Evolutionary conservation across 148 eudicot genomes (phyloP), one percentile per base, ranked within the genome.

Genomic region (Polygonum maritimum): DNA sequence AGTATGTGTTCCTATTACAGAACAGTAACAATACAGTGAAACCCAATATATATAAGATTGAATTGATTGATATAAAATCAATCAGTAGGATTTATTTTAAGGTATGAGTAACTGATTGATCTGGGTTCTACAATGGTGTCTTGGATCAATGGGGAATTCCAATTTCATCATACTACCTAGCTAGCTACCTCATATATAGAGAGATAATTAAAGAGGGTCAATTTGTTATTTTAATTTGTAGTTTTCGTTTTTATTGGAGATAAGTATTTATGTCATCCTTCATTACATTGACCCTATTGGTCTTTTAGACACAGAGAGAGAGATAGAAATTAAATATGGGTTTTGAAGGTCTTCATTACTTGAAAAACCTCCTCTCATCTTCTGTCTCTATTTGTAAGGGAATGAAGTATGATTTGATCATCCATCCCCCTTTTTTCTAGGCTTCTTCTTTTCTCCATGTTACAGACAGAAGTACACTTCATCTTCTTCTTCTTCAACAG

Each of bases 191-290:
- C n/a, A n/a, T n/a, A n/a, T n/a, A n/a, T n/a, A n/a, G n/a, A n/a
- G n/a, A n/a, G n/a, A n/a, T n/a, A n/a, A n/a, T n/a, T n/a, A n/a
- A n/a, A 0, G 38, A 62, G 69, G 39, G 69, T 62, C 69, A 62
- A 18, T 62, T 62, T 62, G 39, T 31, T 9, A 10, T 26, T n/a
- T n/a, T n/a, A n/a, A n/a, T 33, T 62, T 26, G 69, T 62, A 62
- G 69, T 11, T 31, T 62, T 62, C 69, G 13, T n/a, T 62, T 26
- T 62, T 33, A 19, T 62, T 26, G 69, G 39, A 26, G 69, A 62
- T 62, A 41, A 41, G 69, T 62, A 62, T 62, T 62, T 62, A 62
- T 62, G 69, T 62, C 69, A 62, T 62, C 69, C 39, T n/a, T n/a
- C n/a, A n/a, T n/a, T 62, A 39, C 69, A 62, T 62, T 62, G 69